Percentiles rank a stretch among this genome's conserved stretches.
Conservation (phyloP, 139 green algal species). For the Chlorella sp. region DNA sequence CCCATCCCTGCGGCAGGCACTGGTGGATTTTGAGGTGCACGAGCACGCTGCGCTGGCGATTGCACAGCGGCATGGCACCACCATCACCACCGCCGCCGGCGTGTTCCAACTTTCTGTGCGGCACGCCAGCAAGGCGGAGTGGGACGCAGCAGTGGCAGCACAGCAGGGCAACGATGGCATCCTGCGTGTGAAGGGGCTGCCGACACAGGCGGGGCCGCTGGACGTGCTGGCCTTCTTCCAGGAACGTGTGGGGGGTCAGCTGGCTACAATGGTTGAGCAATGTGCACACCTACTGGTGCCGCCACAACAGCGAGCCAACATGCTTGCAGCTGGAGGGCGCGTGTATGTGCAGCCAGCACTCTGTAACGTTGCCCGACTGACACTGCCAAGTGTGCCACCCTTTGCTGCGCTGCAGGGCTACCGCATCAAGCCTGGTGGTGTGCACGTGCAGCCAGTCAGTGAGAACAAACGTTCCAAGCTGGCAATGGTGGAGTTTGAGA, state of each 20-base stretch:
- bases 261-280: neutral
- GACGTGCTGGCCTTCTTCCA: constrained; percentile 73
- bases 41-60: constrained; percentile 68
- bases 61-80: constrained; percentile 35
- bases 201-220: constrained; percentile 64
- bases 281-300: neutral
- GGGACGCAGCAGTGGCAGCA: constrained; percentile 12
- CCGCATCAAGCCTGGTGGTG: constrained; percentile 66
- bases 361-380: neutral
- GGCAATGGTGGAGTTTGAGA: constrained; percentile 92
- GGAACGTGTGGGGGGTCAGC: neutral
- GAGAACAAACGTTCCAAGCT: constrained; percentile 82
- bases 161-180: constrained; percentile 59
- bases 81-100: constrained; percentile 38
- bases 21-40: constrained; percentile 75
- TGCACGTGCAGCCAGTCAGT: constrained; percentile 79
- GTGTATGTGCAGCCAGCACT: neutral
- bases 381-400: neutral
- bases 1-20: constrained; percentile 50
- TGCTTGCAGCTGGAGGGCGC: no score
- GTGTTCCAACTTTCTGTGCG: constrained; percentile 37
- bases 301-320: neutral
- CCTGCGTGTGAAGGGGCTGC: constrained; percentile 75
- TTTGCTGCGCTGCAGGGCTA: constrained; percentile 39
- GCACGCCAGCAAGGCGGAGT: constrained; percentile 21